Evolutionary conservation across 2,329 filamentous ascomycete genomes (phyloP).

Genomic region (Phyllachora maydis): DNA sequence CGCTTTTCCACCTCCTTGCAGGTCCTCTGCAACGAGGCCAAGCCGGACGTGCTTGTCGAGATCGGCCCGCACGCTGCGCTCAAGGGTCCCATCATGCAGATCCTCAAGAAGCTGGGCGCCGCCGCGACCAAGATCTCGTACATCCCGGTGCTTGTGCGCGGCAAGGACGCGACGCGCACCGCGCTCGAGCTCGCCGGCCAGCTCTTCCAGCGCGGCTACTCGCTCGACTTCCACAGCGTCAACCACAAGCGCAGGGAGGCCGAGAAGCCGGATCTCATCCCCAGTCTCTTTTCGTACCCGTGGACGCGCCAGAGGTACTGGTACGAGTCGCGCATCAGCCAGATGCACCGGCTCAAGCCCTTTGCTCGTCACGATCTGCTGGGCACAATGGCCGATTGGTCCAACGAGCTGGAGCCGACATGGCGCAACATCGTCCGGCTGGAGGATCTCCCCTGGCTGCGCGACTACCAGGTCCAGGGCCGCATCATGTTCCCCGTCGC

Average conservation of each 20-base stretch:
- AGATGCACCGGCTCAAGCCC: slow-evolving; percentile 12
- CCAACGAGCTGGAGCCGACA: slow-evolving; percentile 13
- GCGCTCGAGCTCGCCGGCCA: slow-evolving; percentile 9
- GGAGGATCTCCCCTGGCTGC: slow-evolving; percentile 21
- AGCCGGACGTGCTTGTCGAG: slow-evolving; percentile 8
- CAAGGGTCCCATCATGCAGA: slow-evolving; percentile 10
- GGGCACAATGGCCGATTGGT: slow-evolving; percentile 12
- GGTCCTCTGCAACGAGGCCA: slow-evolving; percentile 9
- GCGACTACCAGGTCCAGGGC: slow-evolving; percentile 25
- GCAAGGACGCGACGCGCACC: slow-evolving; percentile 5
- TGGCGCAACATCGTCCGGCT: slow-evolving; percentile 16
- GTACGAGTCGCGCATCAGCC: slow-evolving; percentile 10
- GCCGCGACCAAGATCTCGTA: slow-evolving; percentile 8
- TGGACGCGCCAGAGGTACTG: slow-evolving; percentile 12
- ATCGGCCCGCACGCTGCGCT: slow-evolving; percentile 11
- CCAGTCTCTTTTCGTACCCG: slow-evolving; percentile 10
- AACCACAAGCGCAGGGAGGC: slow-evolving; percentile 9
- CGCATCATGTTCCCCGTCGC: slow-evolving; percentile 22
- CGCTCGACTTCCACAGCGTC: slow-evolving; percentile 10
- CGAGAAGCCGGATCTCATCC: slow-evolving; percentile 9
- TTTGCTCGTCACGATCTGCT: slow-evolving; percentile 14
- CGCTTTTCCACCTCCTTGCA: slow-evolving; percentile 15
- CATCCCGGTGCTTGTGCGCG: slow-evolving; percentile 8
- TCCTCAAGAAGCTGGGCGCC: slow-evolving; percentile 6
- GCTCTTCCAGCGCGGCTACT: slow-evolving; percentile 9